Conservation (phyloP, 768 basidiomycete genomes). For the Rhodotorula diobovata region DNA sequence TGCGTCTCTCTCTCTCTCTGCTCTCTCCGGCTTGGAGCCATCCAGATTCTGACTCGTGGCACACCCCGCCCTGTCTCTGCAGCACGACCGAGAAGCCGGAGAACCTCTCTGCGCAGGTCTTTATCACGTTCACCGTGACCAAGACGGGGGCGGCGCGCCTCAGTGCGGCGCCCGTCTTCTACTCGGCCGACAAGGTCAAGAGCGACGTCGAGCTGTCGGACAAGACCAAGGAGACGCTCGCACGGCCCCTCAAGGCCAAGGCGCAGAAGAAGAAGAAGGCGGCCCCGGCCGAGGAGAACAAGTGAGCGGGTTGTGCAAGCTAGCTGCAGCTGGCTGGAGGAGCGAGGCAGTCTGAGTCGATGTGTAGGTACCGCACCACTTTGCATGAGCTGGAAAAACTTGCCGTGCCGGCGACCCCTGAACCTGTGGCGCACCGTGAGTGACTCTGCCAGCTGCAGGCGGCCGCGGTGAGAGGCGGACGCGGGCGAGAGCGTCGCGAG, state of each 20-base stretch:
- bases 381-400: neutral
- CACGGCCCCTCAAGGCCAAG: slow-evolving; percentile 73
- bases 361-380: neutral
- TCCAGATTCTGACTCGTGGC: slow-evolving; percentile 51
- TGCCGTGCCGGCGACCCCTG: neutral
- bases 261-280: slow-evolving; percentile 59
- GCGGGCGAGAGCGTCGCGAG: neutral
- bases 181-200: slow-evolving; percentile 84
- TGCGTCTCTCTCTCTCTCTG: slow-evolving; percentile 50
- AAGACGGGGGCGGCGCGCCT: slow-evolving; percentile 82
- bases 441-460: neutral
- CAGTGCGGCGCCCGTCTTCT: slow-evolving; percentile 85
- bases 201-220: slow-evolving; percentile 84
- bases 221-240: slow-evolving; percentile 71
- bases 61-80: slow-evolving; percentile 43
- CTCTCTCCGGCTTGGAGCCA: neutral
- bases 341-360: no score
- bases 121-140: slow-evolving; percentile 91
- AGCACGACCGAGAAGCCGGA: slow-evolving; percentile 59
- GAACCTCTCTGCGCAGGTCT: slow-evolving; percentile 88
- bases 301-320: slow-evolving; percentile 1
- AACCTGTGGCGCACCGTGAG: no score
- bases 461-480: neutral
- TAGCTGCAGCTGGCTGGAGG: neutral
- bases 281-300: slow-evolving; percentile 54